A percentile compares a stretch with the other conserved stretches of the same genome.
phyloP scores from a whole-genome alignment of 331 rosid species.

The Cydonia oblonga region DNA sequence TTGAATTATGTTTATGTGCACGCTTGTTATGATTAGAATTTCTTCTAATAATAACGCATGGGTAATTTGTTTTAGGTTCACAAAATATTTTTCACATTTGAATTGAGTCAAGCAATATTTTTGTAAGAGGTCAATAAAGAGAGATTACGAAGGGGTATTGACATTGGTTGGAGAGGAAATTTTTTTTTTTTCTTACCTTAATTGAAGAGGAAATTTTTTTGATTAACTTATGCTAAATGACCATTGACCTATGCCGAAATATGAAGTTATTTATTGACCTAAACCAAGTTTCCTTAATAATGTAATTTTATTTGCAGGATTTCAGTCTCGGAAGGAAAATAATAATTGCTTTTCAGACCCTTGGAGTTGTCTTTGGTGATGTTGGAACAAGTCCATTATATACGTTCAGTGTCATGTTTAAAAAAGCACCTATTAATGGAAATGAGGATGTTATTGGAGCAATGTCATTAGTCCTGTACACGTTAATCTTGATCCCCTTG shows the following conservation, averaged over 20 bases:
- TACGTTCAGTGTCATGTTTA: constrained; percentile 89
- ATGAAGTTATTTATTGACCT: neutral
- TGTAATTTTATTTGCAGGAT: constrained; percentile 46
- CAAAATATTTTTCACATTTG: neutral
- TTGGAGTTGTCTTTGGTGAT: constrained; percentile 98
- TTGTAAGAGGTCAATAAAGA: neutral
- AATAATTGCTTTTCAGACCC: constrained; percentile 76
- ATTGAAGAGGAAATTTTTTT: neutral
- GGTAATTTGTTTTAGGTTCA: neutral
- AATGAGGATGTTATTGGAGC: constrained; percentile 92
- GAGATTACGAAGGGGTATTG: neutral
- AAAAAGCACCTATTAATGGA: constrained; percentile 76
- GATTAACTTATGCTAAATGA: neutral
- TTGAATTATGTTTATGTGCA: neutral
- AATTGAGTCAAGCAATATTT: neutral
- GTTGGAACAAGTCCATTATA: constrained; percentile 98
- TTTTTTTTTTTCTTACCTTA: neutral
- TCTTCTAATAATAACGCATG: neutral
- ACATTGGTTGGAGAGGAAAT: neutral
- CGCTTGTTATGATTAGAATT: neutral
- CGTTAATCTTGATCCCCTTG: constrained; percentile 81
- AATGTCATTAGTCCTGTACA: constrained; percentile 77
- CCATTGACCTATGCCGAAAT: neutral
- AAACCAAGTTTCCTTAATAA: neutral
- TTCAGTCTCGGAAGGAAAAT: constrained; percentile 54